Conservation (phyloP, 805 yeast species). For the Saccharomyces cerevisiae region DNA sequence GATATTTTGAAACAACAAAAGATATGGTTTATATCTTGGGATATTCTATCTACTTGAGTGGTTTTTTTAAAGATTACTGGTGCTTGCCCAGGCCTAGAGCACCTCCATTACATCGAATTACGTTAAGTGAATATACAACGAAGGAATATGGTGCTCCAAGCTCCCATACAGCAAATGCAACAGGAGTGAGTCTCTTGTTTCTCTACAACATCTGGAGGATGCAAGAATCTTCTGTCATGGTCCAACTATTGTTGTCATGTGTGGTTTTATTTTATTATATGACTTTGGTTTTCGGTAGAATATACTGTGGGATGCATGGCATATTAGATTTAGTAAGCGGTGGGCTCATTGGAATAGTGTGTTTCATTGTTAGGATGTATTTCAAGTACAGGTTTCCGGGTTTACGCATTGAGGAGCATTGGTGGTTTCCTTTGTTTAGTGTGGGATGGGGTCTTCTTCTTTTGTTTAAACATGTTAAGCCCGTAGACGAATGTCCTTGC, state of each 20-base stretch:
- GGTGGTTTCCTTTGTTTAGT: conserved; percentile 31
- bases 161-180: conserved; percentile 91
- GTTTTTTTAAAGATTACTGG: conserved; percentile 70
- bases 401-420: conserved; percentile 11
- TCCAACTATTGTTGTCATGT: conserved; percentile 14
- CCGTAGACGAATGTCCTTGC: conserved; percentile 92
- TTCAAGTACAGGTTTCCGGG: conserved; percentile 39
- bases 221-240: not conserved
- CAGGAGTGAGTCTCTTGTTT: conserved; percentile 60
- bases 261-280: conserved; percentile 39
- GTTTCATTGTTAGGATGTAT: conserved; percentile 41
- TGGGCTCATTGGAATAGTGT: conserved; percentile 46
- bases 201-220: conserved; percentile 16
- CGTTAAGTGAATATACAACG: conserved; percentile 84
- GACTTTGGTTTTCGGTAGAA: conserved; percentile 67
- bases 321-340: conserved; percentile 69
- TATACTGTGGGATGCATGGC: conserved; percentile 98
- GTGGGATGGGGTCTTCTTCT: conserved; percentile 39
- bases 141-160: conserved; percentile 93
- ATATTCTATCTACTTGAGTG: conserved; percentile 55
- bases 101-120: conserved; percentile 85
- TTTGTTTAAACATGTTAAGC: conserved; percentile 67
- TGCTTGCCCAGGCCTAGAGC: conserved; percentile 89
- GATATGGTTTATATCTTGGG: conserved; percentile 63
- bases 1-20: conserved; percentile 47